phyloP scores from a whole-genome alignment of 306 rosid species.

The Dryas drummondii region DNA sequence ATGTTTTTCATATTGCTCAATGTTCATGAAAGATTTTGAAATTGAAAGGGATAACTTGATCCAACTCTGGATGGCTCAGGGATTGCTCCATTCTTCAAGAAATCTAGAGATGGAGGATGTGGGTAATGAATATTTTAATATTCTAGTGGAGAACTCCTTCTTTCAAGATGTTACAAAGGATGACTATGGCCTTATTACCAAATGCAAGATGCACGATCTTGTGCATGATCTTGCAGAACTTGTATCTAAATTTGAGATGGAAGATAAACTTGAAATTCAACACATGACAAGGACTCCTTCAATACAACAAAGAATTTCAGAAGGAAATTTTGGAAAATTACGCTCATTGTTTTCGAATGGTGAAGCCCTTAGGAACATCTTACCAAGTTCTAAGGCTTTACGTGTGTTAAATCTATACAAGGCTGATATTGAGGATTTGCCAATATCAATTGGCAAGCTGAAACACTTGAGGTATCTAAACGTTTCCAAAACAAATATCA shows the following conservation, averaged over 20 bases:
- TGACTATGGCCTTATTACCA: neutral
- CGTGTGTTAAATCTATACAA: constrained; percentile 9
- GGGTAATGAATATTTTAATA: neutral
- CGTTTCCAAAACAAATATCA: neutral
- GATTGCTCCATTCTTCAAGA: neutral
- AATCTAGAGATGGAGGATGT: constrained; percentile 6
- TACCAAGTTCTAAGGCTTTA: neutral
- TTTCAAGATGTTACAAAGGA: constrained; percentile 12
- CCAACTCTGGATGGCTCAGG: constrained; percentile 27
- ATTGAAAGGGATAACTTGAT: constrained; percentile 6
- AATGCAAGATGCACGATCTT: constrained; percentile 28
- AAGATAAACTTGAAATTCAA: neutral
- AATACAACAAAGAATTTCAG: neutral
- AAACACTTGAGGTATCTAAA: constrained; percentile 22
- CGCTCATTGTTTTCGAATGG: neutral
- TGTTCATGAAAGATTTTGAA: neutral
- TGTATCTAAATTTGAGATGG: neutral
- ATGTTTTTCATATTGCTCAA: constrained; percentile 29
- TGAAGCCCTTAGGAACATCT: neutral
- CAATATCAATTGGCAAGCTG: constrained; percentile 11
- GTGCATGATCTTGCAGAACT: constrained; percentile 23
- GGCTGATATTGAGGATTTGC: neutral
- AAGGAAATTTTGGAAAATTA: neutral
- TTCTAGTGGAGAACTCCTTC: constrained; percentile 13
- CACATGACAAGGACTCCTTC: constrained; percentile 6